phyloP scores from a whole-genome alignment of 1,139 yeast species.

The Nakaseomyces uthaithaninus region DNA sequence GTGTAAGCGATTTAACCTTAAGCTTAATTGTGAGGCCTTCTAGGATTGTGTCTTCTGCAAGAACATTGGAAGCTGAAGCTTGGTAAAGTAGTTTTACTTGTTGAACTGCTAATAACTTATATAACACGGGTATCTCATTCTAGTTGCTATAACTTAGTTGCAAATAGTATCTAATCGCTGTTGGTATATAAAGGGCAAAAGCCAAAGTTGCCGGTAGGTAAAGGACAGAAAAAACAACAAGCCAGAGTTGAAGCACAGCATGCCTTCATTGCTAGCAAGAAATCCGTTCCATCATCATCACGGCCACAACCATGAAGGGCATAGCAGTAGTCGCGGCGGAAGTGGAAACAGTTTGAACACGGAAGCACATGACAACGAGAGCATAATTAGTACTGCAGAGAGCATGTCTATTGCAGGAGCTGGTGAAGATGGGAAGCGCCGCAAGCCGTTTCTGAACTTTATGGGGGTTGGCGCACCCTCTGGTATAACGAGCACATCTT shows the following conservation, averaged over 20 bases:
- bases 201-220: too few species aligned
- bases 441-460: conserved; percentile 15
- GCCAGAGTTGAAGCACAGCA: too few species aligned
- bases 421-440: conserved; percentile 10
- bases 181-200: too few species aligned
- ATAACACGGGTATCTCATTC: too few species aligned
- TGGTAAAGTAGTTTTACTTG: too few species aligned
- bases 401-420: conserved; percentile 8
- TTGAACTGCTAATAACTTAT: too few species aligned
- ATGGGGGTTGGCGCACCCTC: conserved; percentile 6
- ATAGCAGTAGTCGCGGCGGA: background rate
- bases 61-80: too few species aligned
- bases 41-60: too few species aligned
- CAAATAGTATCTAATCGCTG: too few species aligned
- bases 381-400: conserved; percentile 3
- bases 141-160: too few species aligned
- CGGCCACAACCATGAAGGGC: background rate
- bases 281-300: conserved; percentile 7
- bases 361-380: conserved; percentile 1
- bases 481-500: background rate
- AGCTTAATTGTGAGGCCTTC: too few species aligned
- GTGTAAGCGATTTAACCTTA: too few species aligned
- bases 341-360: background rate
- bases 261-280: conserved; percentile 5
- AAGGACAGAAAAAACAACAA: background rate